Base-by-base conservation (phyloP, 2,329 filamentous ascomycete genomes). In the Clonostachys rhizophaga region DNA sequence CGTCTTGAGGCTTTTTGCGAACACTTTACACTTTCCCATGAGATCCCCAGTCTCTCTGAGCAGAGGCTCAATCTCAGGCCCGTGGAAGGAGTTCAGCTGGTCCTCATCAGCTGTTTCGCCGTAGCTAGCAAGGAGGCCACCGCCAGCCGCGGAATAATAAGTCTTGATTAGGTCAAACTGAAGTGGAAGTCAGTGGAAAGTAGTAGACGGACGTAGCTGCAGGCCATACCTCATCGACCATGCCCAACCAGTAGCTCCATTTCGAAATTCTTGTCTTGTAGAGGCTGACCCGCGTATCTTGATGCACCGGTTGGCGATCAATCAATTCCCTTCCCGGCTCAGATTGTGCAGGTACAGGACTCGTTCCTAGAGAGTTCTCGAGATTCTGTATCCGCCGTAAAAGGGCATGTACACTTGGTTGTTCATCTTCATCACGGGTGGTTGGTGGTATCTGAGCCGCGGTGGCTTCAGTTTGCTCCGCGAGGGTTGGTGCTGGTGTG, bases 181-280 rank as follows among this genome's bases (percentile, higher is more conserved):
- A 7, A 14, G 34, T 40, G 12, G 12, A 10, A 13, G 39, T 18
- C n/a, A 14, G 42, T 6, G 14, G 18, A 18, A 35, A 43, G 16
- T 18, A 34, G 14, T 41, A 17, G 39, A 14, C 7, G 20, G 24
- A 14, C 41, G 34, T 17, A 30, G 1, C 24, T 12, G 18, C 20
- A n/a, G 30, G 40, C 30, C 9, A 39, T 62, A 66, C 64, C 56
- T 66, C 60, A 43, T 55, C 43, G n/a, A 58, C 55, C 11, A 46
- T 54, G 8, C 56, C 59, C 53, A 65, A 55, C 58, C 58, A 62
- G 33, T 61, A 55, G 47, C 58, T 66, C 53, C 59, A 64, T 45
- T 60, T 55, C 8, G 65, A 44, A 5, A 62, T 53, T 24, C 65
- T 60, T 6, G 64, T 62, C 51, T 69, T 68, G 47, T 68, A 63